phyloP scores from a whole-genome alignment of 106 monocot genomes.

The Acorus calamus region DNA sequence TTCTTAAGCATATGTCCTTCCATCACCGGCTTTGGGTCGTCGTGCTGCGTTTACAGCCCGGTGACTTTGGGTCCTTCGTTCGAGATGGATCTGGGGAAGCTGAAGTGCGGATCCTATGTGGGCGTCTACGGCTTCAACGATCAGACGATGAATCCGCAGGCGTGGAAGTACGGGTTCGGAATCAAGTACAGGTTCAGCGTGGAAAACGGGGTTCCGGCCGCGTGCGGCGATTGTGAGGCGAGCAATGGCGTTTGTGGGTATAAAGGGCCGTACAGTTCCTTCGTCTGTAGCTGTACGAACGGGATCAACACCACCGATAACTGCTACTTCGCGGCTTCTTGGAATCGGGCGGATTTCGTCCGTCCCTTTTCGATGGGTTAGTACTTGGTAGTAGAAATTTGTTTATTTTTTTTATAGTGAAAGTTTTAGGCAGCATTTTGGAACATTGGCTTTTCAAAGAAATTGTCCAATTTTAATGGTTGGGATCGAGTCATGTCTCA shows the following conservation, averaged over 20 bases:
- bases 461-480: too few species aligned
- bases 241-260: slow-evolving; percentile 33
- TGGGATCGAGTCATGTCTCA: too few species aligned
- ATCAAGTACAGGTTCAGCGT: slow-evolving; percentile 34
- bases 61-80: slow-evolving; percentile 19
- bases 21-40: slow-evolving; percentile 5
- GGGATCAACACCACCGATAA: slow-evolving; percentile 21
- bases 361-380: not conserved
- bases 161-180: slow-evolving; percentile 27
- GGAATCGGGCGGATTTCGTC: slow-evolving; percentile 6
- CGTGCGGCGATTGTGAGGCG: slow-evolving; percentile 24
- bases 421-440: too few species aligned
- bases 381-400: too few species aligned
- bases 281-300: slow-evolving; percentile 20
- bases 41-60: slow-evolving; percentile 25
- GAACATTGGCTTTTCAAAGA: too few species aligned
- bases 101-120: slow-evolving; percentile 15
- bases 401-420: too few species aligned
- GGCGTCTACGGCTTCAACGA: slow-evolving; percentile 21
- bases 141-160: not conserved
- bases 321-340: slow-evolving; percentile 11
- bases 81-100: slow-evolving; percentile 22
- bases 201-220: slow-evolving; percentile 20
- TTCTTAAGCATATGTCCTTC: slow-evolving; percentile 21
- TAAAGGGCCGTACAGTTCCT: slow-evolving; percentile 1